These are phyloP conservation scores for baker's yeast (Saccharomyces cerevisiae) DNA, from an alignment of 805 yeast genomes.

Conservation along the genomic window DNA sequence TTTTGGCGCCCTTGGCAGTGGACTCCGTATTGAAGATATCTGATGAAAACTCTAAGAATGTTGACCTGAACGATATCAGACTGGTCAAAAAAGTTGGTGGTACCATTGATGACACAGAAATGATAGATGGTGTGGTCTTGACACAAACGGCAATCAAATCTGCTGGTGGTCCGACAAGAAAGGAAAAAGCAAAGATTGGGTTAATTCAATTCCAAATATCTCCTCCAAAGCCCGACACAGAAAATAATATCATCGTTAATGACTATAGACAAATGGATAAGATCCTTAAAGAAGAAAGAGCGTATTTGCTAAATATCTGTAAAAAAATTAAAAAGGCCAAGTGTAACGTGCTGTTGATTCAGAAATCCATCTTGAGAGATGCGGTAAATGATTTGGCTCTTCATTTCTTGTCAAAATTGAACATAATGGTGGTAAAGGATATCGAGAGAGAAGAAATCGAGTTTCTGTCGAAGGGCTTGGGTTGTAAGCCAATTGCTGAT, in stretches of 20 bases:
- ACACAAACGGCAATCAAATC: constrained; percentile 82
- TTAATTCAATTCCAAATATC: constrained; percentile 89
- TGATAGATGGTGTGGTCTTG: constrained; percentile 87
- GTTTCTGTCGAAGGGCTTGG: constrained; percentile 70
- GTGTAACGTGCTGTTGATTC: constrained; percentile 85
- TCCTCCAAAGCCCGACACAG: constrained; percentile 97
- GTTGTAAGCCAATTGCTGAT: constrained; percentile 95
- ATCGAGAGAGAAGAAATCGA: constrained; percentile 95
- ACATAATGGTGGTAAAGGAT: constrained; percentile 90
- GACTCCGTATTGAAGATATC: constrained; percentile 81
- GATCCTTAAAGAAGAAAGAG: constrained; percentile 94
- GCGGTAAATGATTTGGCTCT: constrained; percentile 91
- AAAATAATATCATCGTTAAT: constrained; percentile 91
- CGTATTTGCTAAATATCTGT: constrained; percentile 87
- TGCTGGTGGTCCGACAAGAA: constrained; percentile 92
- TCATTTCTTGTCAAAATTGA: constrained; percentile 87
- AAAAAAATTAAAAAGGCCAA: constrained; percentile 94
- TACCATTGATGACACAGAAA: constrained; percentile 91
- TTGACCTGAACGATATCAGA: constrained; percentile 82
- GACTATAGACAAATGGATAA: constrained; percentile 99
- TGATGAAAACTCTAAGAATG: constrained; percentile 51
- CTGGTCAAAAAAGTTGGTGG: constrained; percentile 93
- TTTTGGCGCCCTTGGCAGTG: constrained; percentile 88
- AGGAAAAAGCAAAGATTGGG: constrained; percentile 89
- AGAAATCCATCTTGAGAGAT: constrained; percentile 87